Percentiles rank a stretch among this genome's conserved stretches.
These are phyloP conservation scores for Kwoniella europaea DNA, from an alignment of 768 basidiomycete genomes.

Conservation along the genomic window DNA sequence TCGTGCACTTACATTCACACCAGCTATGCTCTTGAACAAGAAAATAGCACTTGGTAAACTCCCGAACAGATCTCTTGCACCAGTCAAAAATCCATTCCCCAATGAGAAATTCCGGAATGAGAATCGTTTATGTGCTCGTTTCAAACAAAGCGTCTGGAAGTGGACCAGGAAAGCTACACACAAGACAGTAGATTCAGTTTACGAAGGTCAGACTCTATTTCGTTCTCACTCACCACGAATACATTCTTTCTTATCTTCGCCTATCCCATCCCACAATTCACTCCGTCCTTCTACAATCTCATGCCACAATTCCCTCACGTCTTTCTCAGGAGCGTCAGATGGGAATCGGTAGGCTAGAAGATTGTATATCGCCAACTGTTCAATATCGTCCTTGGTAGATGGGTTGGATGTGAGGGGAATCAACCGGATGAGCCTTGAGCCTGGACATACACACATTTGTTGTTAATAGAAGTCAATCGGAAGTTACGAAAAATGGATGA, in stretches of 20 bases:
- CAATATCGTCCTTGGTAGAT: constrained; percentile 60
- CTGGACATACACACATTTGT: no score
- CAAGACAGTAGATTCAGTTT: no score
- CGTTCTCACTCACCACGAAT: constrained; percentile 78
- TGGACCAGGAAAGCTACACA: constrained; percentile 82
- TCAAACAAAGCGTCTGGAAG: constrained; percentile 85
- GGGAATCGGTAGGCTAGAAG: constrained; percentile 83
- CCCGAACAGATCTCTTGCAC: constrained; percentile 85
- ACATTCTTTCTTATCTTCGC: constrained; percentile 85
- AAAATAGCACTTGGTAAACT: constrained; percentile 93
- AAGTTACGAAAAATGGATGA: no score
- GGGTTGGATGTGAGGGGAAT: constrained; percentile 69
- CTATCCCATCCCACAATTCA: constrained; percentile 79
- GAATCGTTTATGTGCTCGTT: constrained; percentile 90
- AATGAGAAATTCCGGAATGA: constrained; percentile 85
- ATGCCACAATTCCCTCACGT: constrained; percentile 87
- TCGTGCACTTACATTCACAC: constrained; percentile 64
- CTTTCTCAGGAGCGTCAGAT: constrained; percentile 68
- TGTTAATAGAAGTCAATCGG: no score
- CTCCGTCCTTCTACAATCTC: constrained; percentile 88
- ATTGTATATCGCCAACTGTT: constrained; percentile 66
- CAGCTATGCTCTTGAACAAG: constrained; percentile 87
- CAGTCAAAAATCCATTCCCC: constrained; percentile 89
- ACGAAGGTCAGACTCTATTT: no score
- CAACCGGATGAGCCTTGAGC: constrained; percentile 83